A percentile compares a stretch with the other conserved stretches of the same genome.
phyloP scores from a whole-genome alignment of 2,329 filamentous ascomycete species.

The Diaporthe helianthi region DNA sequence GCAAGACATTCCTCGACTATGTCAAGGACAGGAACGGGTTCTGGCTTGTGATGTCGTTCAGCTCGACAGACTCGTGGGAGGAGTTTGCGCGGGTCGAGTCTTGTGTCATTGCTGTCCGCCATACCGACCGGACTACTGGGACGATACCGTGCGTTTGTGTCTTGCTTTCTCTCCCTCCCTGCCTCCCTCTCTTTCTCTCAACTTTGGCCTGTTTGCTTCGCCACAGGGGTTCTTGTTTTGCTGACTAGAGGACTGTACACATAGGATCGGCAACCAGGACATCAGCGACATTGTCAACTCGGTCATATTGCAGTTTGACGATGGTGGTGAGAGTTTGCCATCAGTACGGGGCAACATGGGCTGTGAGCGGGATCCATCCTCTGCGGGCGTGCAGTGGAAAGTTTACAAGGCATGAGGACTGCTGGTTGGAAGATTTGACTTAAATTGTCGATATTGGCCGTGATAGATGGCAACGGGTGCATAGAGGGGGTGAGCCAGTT shows the following conservation, averaged over 20 bases:
- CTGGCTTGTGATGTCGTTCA: constrained; percentile 31
- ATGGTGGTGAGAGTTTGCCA: neutral
- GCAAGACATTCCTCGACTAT: constrained; percentile 21
- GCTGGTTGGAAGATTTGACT: neutral
- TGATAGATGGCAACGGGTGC: neutral
- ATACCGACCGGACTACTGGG: constrained; percentile 9
- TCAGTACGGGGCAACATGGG: constrained; percentile 24
- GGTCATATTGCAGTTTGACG: constrained; percentile 13
- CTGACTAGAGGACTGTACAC: neutral
- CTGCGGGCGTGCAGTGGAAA: constrained; percentile 29
- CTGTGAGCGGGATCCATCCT: constrained; percentile 33
- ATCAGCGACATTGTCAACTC: constrained; percentile 28
- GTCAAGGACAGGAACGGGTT: constrained; percentile 19
- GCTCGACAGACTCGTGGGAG: constrained; percentile 3
- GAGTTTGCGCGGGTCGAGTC: constrained; percentile 29
- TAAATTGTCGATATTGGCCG: neutral
- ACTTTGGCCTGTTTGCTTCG: neutral
- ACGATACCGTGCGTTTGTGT: constrained; percentile 24
- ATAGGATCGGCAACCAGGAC: constrained; percentile 32
- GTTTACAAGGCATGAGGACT: constrained; percentile 37
- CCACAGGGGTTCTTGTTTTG: neutral
- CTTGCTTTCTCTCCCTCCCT: neutral
- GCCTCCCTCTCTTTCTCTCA: neutral
- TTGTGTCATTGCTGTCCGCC: constrained; percentile 25
- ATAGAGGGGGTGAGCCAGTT: neutral